Conservation (phyloP, 2,329 filamentous ascomycete species). For the Pseudogymnoascus sp. region DNA sequence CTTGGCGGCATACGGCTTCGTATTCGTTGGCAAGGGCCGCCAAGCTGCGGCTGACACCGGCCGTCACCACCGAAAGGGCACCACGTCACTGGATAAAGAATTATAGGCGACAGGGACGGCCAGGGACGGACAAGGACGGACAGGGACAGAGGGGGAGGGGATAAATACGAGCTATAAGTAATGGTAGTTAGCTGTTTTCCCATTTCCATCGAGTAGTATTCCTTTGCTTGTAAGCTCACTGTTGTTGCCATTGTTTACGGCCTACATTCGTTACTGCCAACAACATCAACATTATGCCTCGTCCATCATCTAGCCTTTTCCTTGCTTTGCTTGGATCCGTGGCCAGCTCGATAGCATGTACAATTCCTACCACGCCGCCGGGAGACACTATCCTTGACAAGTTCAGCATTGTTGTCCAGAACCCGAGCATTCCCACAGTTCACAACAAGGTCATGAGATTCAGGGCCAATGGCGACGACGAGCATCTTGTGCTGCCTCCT, state of each 20-base stretch:
- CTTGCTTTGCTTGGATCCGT: conserved; percentile 22
- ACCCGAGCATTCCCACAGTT: conserved; percentile 32
- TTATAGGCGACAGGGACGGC: not conserved
- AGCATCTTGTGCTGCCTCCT: conserved; percentile 36
- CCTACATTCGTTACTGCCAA: not conserved
- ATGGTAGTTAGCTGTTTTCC: not conserved
- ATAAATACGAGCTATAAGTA: conserved; percentile 5
- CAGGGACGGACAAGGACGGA: not conserved
- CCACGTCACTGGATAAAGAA: conserved; percentile 3
- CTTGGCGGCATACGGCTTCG: conserved; percentile 6
- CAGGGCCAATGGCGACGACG: conserved; percentile 36
- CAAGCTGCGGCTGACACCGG: conserved; percentile 5
- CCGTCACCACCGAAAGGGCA: not conserved
- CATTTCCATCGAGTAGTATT: not conserved
- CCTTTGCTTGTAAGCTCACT: not conserved
- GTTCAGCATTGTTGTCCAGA: conserved; percentile 36
- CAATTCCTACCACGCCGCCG: conserved; percentile 27
- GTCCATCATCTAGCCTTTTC: conserved; percentile 1
- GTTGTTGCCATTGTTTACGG: not conserved
- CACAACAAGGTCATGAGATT: conserved; percentile 36
- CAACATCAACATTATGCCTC: not conserved
- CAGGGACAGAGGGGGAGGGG: not conserved
- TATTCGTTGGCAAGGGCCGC: conserved; percentile 1
- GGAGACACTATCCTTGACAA: conserved; percentile 32
- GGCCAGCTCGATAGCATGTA: conserved; percentile 26